These are phyloP conservation scores for Boletellus emodensis DNA, from an alignment of 768 basidiomycete species.

Conservation along the genomic window DNA sequence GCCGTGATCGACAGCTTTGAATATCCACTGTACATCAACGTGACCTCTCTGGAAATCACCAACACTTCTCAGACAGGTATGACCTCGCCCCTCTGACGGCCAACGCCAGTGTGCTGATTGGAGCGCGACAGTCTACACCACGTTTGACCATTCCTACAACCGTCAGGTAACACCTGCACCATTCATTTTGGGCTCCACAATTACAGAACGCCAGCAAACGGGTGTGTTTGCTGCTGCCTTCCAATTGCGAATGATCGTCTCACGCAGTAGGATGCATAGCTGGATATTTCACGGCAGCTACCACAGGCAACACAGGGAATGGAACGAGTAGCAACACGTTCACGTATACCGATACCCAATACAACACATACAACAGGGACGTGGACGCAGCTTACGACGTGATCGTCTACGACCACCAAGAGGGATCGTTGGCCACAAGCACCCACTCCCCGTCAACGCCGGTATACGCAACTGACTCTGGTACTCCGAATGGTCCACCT, in stretches of 20 bases:
- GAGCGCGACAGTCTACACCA: conserved; percentile 39
- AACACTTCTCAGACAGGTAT: conserved; percentile 25
- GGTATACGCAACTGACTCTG: not conserved
- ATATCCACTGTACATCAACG: conserved; percentile 49
- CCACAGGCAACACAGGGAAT: conserved; percentile 49
- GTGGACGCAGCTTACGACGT: conserved; percentile 60
- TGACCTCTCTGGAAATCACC: conserved; percentile 30
- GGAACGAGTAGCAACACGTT: conserved; percentile 71
- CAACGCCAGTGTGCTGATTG: not conserved
- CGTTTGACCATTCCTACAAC: conserved; percentile 67
- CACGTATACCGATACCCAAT: conserved; percentile 51
- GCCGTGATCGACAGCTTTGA: conserved; percentile 47
- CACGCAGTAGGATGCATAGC: conserved; percentile 26
- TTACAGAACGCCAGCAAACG: conserved; percentile 55
- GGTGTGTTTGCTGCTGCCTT: conserved; percentile 33
- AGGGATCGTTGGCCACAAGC: conserved; percentile 43
- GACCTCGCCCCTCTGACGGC: not conserved
- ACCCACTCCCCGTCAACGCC: conserved; percentile 5
- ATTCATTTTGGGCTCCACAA: conserved; percentile 54
- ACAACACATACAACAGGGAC: conserved; percentile 58
- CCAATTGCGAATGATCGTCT: not conserved
- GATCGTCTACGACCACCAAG: conserved; percentile 56
- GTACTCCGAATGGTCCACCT: conserved; percentile 8
- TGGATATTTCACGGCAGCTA: conserved; percentile 45
- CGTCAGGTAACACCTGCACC: conserved; percentile 56